A percentile compares a stretch with the other conserved stretches of the same genome.
These are phyloP conservation scores for Tricholoma matsutake DNA, from an alignment of 768 basidiomycete genomes.

Conservation along the genomic window DNA sequence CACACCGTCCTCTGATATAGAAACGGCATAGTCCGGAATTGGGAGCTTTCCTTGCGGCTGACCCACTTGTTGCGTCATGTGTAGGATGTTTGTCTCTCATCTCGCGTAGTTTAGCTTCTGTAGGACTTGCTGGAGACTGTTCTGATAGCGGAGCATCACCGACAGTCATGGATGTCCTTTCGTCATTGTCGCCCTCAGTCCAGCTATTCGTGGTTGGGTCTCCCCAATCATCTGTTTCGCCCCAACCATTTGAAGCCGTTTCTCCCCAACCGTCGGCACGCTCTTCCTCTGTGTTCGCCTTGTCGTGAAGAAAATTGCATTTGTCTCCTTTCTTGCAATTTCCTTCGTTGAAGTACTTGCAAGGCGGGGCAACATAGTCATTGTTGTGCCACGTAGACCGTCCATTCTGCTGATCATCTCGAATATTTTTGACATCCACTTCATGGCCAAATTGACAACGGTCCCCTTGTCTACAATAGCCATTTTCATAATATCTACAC, in stretches of 20 bases:
- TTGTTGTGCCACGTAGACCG: not conserved
- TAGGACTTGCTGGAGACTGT: not conserved
- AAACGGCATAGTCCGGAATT: not conserved
- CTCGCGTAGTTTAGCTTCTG: not conserved
- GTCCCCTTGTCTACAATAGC: slow-evolving; percentile 12
- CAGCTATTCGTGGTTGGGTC: not conserved
- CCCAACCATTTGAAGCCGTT: not conserved
- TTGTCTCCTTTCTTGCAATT: slow-evolving; percentile 10
- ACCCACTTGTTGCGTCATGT: not conserved
- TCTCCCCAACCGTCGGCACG: slow-evolving; percentile 12
- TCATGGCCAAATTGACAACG: slow-evolving; percentile 12
- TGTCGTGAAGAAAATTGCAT: slow-evolving; percentile 10
- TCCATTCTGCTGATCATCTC: not conserved
- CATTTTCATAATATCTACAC: slow-evolving; percentile 21
- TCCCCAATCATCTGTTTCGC: not conserved
- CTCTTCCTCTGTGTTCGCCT: slow-evolving; percentile 1
- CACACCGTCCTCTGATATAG: not conserved
- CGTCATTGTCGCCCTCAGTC: not conserved
- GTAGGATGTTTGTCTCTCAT: not conserved
- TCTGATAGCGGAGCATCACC: not conserved
- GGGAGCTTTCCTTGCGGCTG: not conserved
- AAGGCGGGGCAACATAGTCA: not conserved
- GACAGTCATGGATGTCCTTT: not conserved
- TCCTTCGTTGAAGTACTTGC: slow-evolving; percentile 17
- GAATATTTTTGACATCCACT: not conserved